Base-by-base conservation (phyloP, 2,329 filamentous ascomycete species). In the Chrysoporthe puriensis region DNA sequence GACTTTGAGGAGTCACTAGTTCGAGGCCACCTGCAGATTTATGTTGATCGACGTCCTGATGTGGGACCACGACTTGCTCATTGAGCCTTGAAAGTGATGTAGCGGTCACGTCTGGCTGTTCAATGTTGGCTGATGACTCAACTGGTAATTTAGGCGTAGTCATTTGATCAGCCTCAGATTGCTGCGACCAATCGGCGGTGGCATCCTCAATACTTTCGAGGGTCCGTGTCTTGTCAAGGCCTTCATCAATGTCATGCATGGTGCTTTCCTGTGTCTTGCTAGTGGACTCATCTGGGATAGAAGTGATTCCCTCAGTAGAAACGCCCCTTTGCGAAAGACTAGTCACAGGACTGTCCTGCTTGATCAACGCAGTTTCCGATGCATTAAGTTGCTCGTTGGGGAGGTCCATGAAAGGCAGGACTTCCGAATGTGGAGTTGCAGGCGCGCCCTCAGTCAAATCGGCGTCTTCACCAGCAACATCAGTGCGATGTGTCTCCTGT, bases 401-500 rank as follows among this genome's bases (percentile, higher is more conserved):
- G 16, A 13, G 16, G 18, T 57, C 54, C 54, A 18, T 34, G 34
- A 18, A 57, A 57, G 32, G 14, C n/a, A 16, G 26, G 6, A 40
- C n/a, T 18, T 56, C 61, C 21, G 40, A 13, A 34, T 56, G 48
- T 26, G 40, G 26, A 32, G 14, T 11, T 21, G n/a, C 36, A 56
- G 36, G 3, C 14, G 9, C 50, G 34, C 6, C 9, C 3, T 43
- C 40, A 34, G n/a, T 26, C 7, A 34, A 11, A 11, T 26, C 34
- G 16, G 34, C 8, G 44, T 48, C 36, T 34, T 64, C 61, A 50
- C 34, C 32, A 18, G 44, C 48, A 8, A 40, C 21, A 13, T n/a
- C 5, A 26, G 62, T 21, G 36, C 64, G 64, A 11, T 43, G 26
- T 5, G 50, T 42, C 44, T 64, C 62, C 60, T 57, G 42, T 14